Evolutionary conservation across 129 eudicot genomes (phyloP).

Genomic region (Pittosporum tobira): DNA sequence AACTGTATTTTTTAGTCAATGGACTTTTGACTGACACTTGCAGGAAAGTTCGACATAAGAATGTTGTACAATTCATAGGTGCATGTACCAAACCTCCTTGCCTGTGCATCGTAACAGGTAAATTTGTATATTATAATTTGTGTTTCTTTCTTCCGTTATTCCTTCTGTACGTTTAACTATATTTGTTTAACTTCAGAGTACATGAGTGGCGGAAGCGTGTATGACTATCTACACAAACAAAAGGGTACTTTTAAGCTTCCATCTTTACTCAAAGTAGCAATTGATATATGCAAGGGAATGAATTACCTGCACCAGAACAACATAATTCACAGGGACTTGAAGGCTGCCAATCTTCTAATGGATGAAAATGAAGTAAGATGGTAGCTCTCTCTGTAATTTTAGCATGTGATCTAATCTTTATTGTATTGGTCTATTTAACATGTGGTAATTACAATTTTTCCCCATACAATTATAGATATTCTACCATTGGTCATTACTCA

Average conservation of each 20-base stretch:
- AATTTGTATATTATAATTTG: neutral
- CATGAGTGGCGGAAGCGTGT: conserved; percentile 71
- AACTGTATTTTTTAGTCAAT: neutral
- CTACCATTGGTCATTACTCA: neutral
- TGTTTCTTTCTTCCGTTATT: neutral
- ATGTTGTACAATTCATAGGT: conserved; percentile 75
- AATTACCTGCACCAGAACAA: conserved; percentile 65
- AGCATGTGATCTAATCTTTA: neutral
- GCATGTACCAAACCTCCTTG: conserved; percentile 68
- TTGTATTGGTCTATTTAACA: neutral
- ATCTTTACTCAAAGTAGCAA: conserved; percentile 53
- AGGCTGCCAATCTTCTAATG: conserved; percentile 77
- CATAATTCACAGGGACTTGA: conserved; percentile 72
- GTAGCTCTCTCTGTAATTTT: neutral
- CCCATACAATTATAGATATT: neutral
- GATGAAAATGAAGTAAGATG: conserved; percentile 68
- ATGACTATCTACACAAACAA: conserved; percentile 55
- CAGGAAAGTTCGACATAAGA: conserved; percentile 73
- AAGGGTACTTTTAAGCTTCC: conserved; percentile 60
- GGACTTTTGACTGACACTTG: neutral
- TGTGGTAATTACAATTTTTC: neutral
- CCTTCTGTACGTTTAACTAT: neutral
- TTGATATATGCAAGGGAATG: conserved; percentile 78
- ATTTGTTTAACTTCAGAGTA: conserved; percentile 33
- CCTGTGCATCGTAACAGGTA: conserved; percentile 75